Evolutionary conservation across 331 rosid genomes (phyloP).

Genomic region (Stylosanthes scabra): DNA sequence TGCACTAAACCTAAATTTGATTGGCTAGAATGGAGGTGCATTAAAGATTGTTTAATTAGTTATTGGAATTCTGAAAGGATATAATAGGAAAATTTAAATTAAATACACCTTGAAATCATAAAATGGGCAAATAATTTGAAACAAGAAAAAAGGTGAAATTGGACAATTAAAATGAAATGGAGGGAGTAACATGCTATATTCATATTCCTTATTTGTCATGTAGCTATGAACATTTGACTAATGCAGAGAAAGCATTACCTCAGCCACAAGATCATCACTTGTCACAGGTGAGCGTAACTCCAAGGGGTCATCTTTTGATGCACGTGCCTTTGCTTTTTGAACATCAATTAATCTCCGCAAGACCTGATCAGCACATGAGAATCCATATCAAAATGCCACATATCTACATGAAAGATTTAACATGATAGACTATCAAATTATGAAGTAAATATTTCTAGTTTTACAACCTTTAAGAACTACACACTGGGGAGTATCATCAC

Average conservation of each 20-base stretch:
- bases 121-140: too few relatives aligned
- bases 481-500: slow-evolving; percentile 16
- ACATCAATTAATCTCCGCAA: slow-evolving; percentile 46
- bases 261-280: slow-evolving; percentile 45
- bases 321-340: slow-evolving; percentile 44
- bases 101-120: too few relatives aligned
- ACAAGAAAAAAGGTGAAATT: too few relatives aligned
- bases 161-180: too few relatives aligned
- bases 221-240: slow-evolving; percentile 17
- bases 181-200: background rate
- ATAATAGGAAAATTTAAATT: too few relatives aligned
- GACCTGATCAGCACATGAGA: slow-evolving; percentile 40
- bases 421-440: slow-evolving; percentile 32
- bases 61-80: too few relatives aligned
- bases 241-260: slow-evolving; percentile 38
- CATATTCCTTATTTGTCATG: slow-evolving; percentile 4
- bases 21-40: too few relatives aligned
- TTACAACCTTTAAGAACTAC: slow-evolving; percentile 2
- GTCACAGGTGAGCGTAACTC: slow-evolving; percentile 42
- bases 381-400: slow-evolving; percentile 5
- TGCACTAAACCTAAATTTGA: too few relatives aligned
- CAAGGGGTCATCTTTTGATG: slow-evolving; percentile 47
- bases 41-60: too few relatives aligned
- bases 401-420: slow-evolving; percentile 15
- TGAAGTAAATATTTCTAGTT: slow-evolving; percentile 17